Base-by-base conservation (phyloP, 768 basidiomycete genomes). In the Phylloporus sp. region DNA sequence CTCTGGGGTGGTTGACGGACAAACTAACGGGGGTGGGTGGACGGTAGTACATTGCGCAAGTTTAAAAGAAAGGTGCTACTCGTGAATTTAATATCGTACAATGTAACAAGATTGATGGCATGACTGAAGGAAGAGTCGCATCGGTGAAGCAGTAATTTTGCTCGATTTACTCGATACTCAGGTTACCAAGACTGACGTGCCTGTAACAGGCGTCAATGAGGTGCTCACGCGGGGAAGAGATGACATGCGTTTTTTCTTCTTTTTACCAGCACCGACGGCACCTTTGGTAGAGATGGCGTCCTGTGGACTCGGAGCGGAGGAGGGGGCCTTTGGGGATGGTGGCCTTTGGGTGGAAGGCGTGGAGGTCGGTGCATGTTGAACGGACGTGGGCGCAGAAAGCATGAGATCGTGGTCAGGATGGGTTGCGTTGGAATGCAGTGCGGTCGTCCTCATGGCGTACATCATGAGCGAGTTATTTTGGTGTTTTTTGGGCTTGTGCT, bases 371-470 rank as follows among this genome's bases (percentile, higher is more conserved):
- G 66, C 58, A 7, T 66, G 60, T 11, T 56, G 56, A 38, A 61
- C 61, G 8, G 68, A 54, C 2, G 59, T 57, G 5, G 68, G 53
- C 3, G 59, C 59, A 6, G 67, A 53, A 6, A 58, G 50, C n/a
- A 50, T 39, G 41, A 46, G 43, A 15, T 68, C 68, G 21, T 60
- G 51, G 36, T 62, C 68, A 6, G 27, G 75, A 67, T 46, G 81
- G 0, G 78, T 67, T 50, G 72, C 71, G 52, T 71, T 79, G 17
- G 86, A 77, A 54, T 90, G 86, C 38, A 75, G 69, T 6, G 86
- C 87, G 1, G 89, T 88, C 5, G 86, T 79, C 53, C 75, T 79
- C 86, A 92, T 87, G 8, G 90, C 90, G 50, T 84, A 82, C 58
- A 81, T 68, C 53, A 91, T 73, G 18, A 89, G 73, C 54, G 76